Conservation (phyloP, 805 yeast species). For the Jamesozyma spencerorum region DNA sequence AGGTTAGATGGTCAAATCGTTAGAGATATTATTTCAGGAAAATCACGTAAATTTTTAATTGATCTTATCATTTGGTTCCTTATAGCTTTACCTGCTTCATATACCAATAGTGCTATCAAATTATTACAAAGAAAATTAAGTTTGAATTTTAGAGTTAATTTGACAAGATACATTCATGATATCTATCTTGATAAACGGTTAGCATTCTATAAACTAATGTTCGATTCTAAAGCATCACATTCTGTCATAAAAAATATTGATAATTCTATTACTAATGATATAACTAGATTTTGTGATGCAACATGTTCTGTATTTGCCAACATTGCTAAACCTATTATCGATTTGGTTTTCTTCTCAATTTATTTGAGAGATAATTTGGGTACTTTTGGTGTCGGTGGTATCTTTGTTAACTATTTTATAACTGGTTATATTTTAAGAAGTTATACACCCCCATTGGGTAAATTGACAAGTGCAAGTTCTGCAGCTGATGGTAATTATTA, state of each 20-base stretch:
- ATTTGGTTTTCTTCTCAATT: conserved; percentile 71
- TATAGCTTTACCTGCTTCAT: conserved; percentile 87
- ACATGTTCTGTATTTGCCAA: conserved; percentile 76
- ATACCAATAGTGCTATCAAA: conserved; percentile 83
- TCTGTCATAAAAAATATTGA: conserved; percentile 59
- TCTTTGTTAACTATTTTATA: conserved; percentile 66
- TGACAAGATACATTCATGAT: conserved; percentile 82
- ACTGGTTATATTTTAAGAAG: conserved; percentile 68
- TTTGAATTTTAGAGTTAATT: conserved; percentile 72
- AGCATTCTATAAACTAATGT: conserved; percentile 74
- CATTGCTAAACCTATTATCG: conserved; percentile 87
- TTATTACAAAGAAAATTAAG: conserved; percentile 68
- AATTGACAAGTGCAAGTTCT: conserved; percentile 60
- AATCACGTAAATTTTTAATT: conserved; percentile 60
- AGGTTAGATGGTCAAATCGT: conserved; percentile 88
- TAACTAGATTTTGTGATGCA: conserved; percentile 69
- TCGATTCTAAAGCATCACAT: conserved; percentile 39
- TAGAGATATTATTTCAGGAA: conserved; percentile 75
- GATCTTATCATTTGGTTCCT: conserved; percentile 82
- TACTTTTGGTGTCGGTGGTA: conserved; percentile 73
- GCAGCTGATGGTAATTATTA: conserved; percentile 82
- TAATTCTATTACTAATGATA: conserved; percentile 72
- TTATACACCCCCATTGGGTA: conserved; percentile 80
- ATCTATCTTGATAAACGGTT: conserved; percentile 70
- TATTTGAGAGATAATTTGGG: conserved; percentile 83